Percentiles rank a stretch among this genome's conserved stretches.
phyloP scores from a whole-genome alignment of 1,284 basidiomycete genomes.

The Agroathelia rolfsii region DNA sequence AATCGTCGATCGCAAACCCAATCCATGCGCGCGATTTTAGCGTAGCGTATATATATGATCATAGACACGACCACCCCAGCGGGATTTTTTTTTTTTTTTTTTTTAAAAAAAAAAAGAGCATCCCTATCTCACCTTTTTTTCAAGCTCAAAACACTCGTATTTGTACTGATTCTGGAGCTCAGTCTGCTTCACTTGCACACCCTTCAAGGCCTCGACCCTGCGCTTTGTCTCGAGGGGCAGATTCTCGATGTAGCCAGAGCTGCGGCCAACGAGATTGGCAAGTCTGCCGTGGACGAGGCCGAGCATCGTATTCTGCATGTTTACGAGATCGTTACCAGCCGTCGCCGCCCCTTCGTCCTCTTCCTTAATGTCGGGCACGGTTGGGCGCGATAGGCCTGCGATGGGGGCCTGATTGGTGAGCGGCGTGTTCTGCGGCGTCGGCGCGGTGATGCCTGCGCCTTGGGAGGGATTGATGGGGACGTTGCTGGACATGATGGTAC shows the following conservation, averaged over 20 bases:
- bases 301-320: constrained; percentile 40
- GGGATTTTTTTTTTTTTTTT: no score
- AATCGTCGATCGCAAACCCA: constrained; percentile 1
- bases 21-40: no score
- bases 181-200: constrained; percentile 87
- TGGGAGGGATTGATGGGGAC: constrained; percentile 37
- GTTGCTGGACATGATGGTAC: constrained; percentile 33
- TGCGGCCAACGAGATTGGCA: constrained; percentile 62
- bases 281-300: constrained; percentile 60
- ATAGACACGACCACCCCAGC: no score
- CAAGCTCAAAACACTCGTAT: constrained; percentile 90
- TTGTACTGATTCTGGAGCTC: constrained; percentile 95
- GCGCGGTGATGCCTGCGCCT: constrained; percentile 42
- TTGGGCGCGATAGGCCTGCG: constrained; percentile 54
- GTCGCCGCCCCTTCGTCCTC: constrained; percentile 50
- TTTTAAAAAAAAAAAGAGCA: constrained; percentile 4
- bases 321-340: constrained; percentile 22
- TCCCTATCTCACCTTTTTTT: constrained; percentile 73
- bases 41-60: no score
- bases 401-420: constrained; percentile 62
- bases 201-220: constrained; percentile 88
- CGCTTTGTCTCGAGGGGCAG: constrained; percentile 78
- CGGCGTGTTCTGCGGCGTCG: constrained; percentile 78
- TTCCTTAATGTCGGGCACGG: constrained; percentile 61
- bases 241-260: constrained; percentile 81